Evolutionary conservation across 495 filamentous ascomycete genomes (phyloP).

Genomic region (Bryoglossum gracile): DNA sequence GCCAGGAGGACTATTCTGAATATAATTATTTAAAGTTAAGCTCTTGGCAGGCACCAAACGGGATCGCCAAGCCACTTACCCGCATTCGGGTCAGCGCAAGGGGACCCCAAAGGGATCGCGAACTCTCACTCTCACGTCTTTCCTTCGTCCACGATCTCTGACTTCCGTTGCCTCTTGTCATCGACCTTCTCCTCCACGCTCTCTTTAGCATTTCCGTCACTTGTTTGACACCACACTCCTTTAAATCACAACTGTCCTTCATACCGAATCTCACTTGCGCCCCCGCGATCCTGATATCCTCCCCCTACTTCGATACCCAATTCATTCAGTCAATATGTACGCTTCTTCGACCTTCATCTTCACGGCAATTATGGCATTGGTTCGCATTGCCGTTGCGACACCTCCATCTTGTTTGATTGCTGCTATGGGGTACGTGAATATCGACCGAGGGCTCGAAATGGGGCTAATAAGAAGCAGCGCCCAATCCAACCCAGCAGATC

Average conservation of each 20-base stretch:
- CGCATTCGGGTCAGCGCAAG: not conserved
- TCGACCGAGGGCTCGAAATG: no score
- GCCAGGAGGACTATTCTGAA: no score
- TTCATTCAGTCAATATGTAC: constrained; percentile 27
- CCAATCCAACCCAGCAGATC: constrained; percentile 29
- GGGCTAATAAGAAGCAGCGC: constrained; percentile 14
- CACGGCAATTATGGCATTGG: constrained; percentile 25
- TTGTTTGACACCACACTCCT: constrained; percentile 20
- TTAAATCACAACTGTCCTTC: constrained; percentile 9
- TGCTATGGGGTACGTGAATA: constrained; percentile 28
- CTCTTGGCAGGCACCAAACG: no score
- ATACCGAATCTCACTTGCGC: no score
- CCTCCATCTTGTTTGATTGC: constrained; percentile 31
- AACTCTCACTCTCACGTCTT: no score
- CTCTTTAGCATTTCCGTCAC: constrained; percentile 11
- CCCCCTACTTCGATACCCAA: constrained; percentile 8
- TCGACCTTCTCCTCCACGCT: constrained; percentile 2
- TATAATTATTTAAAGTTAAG: no score
- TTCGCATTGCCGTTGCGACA: constrained; percentile 26
- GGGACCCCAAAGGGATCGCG: not conserved
- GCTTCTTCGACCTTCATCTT: constrained; percentile 25
- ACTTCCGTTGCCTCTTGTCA: constrained; percentile 8
- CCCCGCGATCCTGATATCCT: not conserved
- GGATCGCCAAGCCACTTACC: not conserved
- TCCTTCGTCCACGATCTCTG: not conserved